phyloP scores from a whole-genome alignment of 1,284 basidiomycete species.

The Puccinia triticina region DNA sequence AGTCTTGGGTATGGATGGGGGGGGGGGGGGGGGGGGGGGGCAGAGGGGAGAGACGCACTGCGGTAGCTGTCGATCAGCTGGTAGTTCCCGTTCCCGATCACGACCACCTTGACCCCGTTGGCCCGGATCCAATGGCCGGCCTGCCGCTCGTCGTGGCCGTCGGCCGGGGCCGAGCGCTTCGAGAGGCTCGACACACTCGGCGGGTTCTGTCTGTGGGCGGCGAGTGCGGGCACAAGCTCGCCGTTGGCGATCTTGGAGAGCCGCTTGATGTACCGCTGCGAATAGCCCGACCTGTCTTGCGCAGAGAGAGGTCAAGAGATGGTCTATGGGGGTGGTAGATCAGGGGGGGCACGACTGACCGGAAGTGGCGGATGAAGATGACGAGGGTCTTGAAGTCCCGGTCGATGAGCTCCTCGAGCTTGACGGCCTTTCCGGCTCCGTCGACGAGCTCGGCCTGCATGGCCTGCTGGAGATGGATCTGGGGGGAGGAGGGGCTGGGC shows the following conservation, averaged over 20 bases:
- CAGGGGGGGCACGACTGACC: too few species aligned
- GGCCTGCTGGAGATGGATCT: slow-evolving; percentile 21
- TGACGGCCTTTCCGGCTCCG: slow-evolving; percentile 11
- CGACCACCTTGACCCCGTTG: slow-evolving; percentile 30
- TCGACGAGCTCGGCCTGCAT: slow-evolving; percentile 31
- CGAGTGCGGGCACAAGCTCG: not conserved
- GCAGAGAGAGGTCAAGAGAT: not conserved
- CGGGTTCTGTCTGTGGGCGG: too few species aligned
- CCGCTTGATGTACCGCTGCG: slow-evolving; percentile 17
- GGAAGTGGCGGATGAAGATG: slow-evolving; percentile 45
- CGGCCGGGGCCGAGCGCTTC: too few species aligned
- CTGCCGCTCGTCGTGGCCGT: not conserved
- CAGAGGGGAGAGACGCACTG: too few species aligned
- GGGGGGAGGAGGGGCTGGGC: not conserved
- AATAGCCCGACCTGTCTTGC: slow-evolving; percentile 14
- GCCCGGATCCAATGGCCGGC: slow-evolving; percentile 1
- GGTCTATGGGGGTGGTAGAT: too few species aligned
- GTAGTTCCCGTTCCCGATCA: slow-evolving; percentile 37
- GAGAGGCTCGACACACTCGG: too few species aligned
- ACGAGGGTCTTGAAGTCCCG: slow-evolving; percentile 33
- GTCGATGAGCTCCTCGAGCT: slow-evolving; percentile 36
- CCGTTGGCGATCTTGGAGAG: slow-evolving; percentile 24
- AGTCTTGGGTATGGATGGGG: too few species aligned
- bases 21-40: too few species aligned
- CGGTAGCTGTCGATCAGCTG: slow-evolving; percentile 33